A percentile compares a stretch with the other conserved stretches of the same genome.
These are phyloP conservation scores for Senecio squalidus DNA, from an alignment of 140 eudicot species.

Conservation along the genomic window DNA sequence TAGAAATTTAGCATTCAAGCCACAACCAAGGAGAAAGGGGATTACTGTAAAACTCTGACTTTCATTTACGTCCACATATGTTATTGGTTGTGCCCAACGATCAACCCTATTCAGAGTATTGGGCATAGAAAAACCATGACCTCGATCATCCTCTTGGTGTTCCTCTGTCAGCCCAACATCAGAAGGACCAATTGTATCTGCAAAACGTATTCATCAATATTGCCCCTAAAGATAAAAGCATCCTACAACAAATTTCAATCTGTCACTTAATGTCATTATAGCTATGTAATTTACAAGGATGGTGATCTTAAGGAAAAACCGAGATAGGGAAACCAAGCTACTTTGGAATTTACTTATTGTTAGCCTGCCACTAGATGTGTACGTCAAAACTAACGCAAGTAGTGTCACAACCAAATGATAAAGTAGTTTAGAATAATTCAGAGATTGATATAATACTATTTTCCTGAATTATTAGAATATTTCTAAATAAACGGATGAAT, in stretches of 20 bases:
- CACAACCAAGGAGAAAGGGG: not conserved
- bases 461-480: no score
- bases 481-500: no score
- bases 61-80: slow-evolving; percentile 74
- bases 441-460: no score
- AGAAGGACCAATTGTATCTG: slow-evolving; percentile 72
- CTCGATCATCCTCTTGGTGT: slow-evolving; percentile 70
- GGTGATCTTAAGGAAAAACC: not conserved
- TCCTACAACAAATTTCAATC: not conserved
- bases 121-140: slow-evolving; percentile 71
- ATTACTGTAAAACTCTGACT: slow-evolving; percentile 73
- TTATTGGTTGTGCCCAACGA: slow-evolving; percentile 96
- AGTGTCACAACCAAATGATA: no score
- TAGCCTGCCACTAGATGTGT: no score
- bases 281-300: not conserved
- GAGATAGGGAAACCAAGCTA: not conserved
- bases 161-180: slow-evolving; percentile 86
- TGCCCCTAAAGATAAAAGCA: not conserved
- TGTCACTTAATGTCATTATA: not conserved
- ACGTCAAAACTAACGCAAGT: no score
- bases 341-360: not conserved
- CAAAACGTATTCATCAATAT: slow-evolving; percentile 23
- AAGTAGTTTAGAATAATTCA: no score
- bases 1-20: not conserved
- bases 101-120: slow-evolving; percentile 55